Evolutionary conservation across 257 asterid species (phyloP).

Genomic region (Solanum lycopersicoides): DNA sequence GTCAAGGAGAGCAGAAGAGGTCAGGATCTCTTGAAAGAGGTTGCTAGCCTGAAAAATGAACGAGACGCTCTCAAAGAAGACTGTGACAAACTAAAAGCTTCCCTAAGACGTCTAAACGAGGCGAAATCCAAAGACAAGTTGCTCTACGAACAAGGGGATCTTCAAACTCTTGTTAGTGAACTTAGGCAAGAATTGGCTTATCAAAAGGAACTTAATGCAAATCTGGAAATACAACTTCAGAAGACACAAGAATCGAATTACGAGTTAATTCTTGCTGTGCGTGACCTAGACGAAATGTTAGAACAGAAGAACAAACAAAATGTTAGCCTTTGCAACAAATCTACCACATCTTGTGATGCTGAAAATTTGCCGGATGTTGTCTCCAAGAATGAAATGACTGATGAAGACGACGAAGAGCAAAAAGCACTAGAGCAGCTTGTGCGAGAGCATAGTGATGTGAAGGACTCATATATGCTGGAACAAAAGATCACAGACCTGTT

Average conservation of each 20-base stretch:
- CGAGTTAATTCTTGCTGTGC: constrained; percentile 86
- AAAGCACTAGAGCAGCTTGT: constrained; percentile 74
- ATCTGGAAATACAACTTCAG: constrained; percentile 68
- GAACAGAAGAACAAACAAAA: constrained; percentile 58
- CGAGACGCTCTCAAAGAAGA: constrained; percentile 58
- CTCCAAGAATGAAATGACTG: constrained; percentile 6
- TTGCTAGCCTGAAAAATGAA: constrained; percentile 61
- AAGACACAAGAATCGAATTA: constrained; percentile 86
- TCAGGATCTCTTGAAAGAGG: constrained; percentile 66
- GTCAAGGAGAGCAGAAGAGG: constrained; percentile 84
- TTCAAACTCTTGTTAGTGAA: constrained; percentile 45
- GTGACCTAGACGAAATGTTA: constrained; percentile 82
- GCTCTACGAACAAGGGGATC: constrained; percentile 42
- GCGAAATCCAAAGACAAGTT: constrained; percentile 25
- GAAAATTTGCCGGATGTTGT: constrained; percentile 9
- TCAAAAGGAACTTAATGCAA: constrained; percentile 60
- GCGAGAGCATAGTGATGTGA: constrained; percentile 54
- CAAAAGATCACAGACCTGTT: constrained; percentile 65
- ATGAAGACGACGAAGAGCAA: constrained; percentile 63
- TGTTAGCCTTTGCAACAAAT: constrained; percentile 10
- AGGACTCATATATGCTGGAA: constrained; percentile 56
- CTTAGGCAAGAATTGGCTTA: constrained; percentile 77
- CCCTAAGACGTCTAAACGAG: constrained; percentile 18
- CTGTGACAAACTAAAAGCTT: constrained; percentile 41
- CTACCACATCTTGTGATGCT: background rate